These are phyloP conservation scores for Cladorrhinum sp. DNA, from an alignment of 2,329 filamentous ascomycete species.

Conservation along the genomic window DNA sequence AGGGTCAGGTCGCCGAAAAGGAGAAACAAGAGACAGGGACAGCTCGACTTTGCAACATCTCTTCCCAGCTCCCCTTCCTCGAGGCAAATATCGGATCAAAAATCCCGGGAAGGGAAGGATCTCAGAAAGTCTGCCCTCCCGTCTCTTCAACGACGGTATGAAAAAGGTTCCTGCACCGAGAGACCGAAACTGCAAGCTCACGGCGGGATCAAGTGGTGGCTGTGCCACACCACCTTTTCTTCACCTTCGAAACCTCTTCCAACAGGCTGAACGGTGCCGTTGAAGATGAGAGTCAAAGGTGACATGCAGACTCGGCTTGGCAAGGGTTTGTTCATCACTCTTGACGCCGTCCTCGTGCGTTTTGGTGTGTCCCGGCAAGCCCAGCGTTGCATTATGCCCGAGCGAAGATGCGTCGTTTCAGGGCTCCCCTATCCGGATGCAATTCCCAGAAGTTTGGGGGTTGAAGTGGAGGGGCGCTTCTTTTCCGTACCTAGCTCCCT, in stretches of 20 bases:
- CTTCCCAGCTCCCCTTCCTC: neutral
- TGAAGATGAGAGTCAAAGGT: neutral
- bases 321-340: neutral
- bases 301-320: neutral
- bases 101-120: neutral
- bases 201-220: neutral
- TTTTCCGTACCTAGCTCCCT: neutral
- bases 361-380: neutral
- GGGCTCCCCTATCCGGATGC: neutral
- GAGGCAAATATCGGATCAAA: neutral
- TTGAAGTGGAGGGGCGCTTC: neutral
- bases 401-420: slow-evolving; percentile 7
- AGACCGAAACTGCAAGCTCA: neutral
- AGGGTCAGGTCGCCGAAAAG: neutral
- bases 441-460: neutral
- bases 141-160: neutral
- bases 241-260: neutral
- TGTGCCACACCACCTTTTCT: neutral
- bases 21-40: neutral
- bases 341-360: neutral
- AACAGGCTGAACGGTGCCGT: neutral
- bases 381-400: slow-evolving; percentile 10
- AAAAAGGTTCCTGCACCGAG: neutral
- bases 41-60: no score
- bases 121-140: neutral